phyloP scores from a whole-genome alignment of 2,329 filamentous ascomycete genomes.

The Diaporthe sp. region DNA sequence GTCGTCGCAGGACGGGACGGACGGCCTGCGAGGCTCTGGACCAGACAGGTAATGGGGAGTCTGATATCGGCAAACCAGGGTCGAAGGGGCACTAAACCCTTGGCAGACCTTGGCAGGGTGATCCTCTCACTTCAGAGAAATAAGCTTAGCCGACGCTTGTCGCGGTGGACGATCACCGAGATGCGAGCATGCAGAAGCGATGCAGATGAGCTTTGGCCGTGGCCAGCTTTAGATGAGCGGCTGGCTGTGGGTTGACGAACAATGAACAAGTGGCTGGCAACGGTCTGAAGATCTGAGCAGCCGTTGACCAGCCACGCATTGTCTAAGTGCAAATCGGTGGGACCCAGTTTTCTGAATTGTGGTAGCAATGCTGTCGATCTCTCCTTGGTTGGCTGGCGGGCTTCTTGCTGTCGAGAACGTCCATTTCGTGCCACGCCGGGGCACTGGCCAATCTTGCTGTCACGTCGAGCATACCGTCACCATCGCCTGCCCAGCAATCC shows the following conservation, averaged over 20 bases:
- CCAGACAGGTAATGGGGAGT: not conserved
- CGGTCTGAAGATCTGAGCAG: not conserved
- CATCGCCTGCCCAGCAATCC: no score
- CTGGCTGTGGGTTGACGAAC: not conserved
- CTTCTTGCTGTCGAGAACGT: no score
- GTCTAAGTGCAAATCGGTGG: not conserved
- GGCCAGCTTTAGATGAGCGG: not conserved
- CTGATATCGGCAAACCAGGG: constrained; percentile 17
- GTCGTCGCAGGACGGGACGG: constrained; percentile 1
- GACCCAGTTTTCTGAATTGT: not conserved
- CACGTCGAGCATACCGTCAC: no score
- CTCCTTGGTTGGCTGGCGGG: not conserved
- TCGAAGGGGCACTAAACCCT: constrained; percentile 10
- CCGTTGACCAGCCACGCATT: constrained; percentile 22
- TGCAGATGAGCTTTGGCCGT: not conserved
- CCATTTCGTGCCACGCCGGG: no score
- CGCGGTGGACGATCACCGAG: constrained; percentile 20
- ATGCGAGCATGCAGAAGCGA: not conserved
- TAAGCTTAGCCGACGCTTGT: constrained; percentile 26
- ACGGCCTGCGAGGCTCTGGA: constrained; percentile 2
- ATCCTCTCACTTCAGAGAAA: constrained; percentile 31
- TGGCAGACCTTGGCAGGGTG: constrained; percentile 29
- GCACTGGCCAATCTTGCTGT: no score
- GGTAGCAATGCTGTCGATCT: constrained; percentile 4
- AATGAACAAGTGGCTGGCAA: not conserved